Percentiles rank a stretch among this genome's conserved stretches.
Conservation (phyloP, 163 green algal genomes). For the Scenedesmus sp. region DNA sequence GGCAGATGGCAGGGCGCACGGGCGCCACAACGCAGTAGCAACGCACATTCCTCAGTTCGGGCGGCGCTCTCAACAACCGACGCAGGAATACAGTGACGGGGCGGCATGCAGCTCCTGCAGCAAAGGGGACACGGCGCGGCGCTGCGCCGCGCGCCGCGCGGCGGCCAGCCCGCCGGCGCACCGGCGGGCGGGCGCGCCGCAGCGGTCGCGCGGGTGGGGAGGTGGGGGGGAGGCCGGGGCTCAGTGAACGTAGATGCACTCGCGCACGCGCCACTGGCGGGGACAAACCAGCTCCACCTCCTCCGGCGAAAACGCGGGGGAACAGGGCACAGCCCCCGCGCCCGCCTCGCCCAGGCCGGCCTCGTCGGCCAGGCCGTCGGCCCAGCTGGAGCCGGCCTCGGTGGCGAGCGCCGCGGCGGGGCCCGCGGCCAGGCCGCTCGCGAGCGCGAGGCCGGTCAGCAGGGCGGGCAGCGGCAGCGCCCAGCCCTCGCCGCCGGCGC, state of each 20-base stretch:
- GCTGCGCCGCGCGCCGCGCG: not conserved
- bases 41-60: too few species aligned
- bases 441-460: not conserved
- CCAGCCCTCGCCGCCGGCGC: not conserved
- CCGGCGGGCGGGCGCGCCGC: too few species aligned
- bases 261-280: slow-evolving; percentile 27
- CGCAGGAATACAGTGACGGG: too few species aligned
- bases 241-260: slow-evolving; percentile 22
- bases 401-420: not conserved
- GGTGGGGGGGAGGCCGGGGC: too few species aligned
- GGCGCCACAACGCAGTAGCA: not conserved
- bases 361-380: too few species aligned
- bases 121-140: not conserved
- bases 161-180: too few species aligned
- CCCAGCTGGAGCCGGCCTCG: too few species aligned
- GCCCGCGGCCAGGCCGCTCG: not conserved
- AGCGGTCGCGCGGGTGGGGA: too few species aligned
- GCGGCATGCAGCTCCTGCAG: slow-evolving; percentile 7
- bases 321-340: too few species aligned
- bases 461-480: not conserved
- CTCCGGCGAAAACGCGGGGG: not conserved
- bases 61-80: too few species aligned
- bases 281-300: slow-evolving; percentile 20
- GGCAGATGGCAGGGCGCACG: too few species aligned
- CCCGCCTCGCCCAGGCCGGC: too few species aligned